Percentiles rank a stretch among this genome's conserved stretches.
Evolutionary conservation across 2,329 filamentous ascomycete genomes (phyloP).

Genomic region (Tolypocladium nubicola): DNA sequence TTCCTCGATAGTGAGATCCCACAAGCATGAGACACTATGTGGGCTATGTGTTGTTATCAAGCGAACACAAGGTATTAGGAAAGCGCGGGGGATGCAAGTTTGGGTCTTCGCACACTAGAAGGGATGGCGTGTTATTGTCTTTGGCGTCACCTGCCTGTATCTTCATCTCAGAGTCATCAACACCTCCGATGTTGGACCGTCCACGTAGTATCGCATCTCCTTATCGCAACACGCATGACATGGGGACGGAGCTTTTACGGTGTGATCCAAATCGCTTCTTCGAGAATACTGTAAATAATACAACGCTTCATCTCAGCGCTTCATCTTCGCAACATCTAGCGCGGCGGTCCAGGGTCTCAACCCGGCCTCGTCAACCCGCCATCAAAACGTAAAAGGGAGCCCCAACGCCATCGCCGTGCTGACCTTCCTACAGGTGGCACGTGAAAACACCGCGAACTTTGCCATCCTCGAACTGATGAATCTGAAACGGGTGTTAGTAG

Average conservation of each 20-base stretch:
- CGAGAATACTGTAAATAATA: not conserved
- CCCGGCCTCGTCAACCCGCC: not conserved
- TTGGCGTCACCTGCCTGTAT: no score
- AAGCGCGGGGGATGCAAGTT: no score
- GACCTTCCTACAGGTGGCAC: not conserved
- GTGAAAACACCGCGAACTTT: conserved; percentile 6
- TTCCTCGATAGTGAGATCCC: not conserved
- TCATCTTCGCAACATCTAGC: not conserved
- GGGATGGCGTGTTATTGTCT: no score
- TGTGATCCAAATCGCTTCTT: not conserved
- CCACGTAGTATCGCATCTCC: no score
- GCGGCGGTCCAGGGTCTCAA: not conserved
- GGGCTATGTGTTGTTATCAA: not conserved
- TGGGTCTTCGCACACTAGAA: no score
- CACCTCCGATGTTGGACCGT: no score
- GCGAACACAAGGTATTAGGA: not conserved
- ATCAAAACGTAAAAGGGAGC: not conserved
- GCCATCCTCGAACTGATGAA: conserved; percentile 2
- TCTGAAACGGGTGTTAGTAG: not conserved
- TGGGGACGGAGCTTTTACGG: not conserved
- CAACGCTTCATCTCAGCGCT: not conserved
- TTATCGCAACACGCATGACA: not conserved
- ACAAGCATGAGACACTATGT: no score
- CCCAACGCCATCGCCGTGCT: not conserved
- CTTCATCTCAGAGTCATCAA: no score